Evolutionary conservation across 2,329 filamentous ascomycete species (phyloP), one percentile per base, ranked within the genome.

Genomic region (Anthostomella pinea): DNA sequence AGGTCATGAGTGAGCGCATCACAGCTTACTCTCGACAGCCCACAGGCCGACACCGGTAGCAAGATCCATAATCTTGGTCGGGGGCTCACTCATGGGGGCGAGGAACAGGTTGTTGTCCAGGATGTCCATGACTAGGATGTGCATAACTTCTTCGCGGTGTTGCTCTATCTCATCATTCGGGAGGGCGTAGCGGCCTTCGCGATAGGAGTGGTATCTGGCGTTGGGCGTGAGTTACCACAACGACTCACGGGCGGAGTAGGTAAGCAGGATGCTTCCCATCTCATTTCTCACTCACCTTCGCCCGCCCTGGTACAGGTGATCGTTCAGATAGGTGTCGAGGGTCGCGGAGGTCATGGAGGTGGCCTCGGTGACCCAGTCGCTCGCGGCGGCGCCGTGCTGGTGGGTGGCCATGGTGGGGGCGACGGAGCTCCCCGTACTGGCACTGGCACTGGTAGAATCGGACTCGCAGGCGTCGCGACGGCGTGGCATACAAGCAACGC

Each of bases 91-190:
- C 39, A 52, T 39, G 20, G 46, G 46, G 15, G 49, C 26, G n/a
- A 50, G 31, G 37, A 39, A 49, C 13, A 43, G 33, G 21, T 51
- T 39, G 15, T 43, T 40, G 23, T 54, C 48, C 40, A 59, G 57
- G 19, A 66, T 49, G 46, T 62, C 53, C 47, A 60, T 45, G 13
- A 56, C 54, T 52, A 66, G 54, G 25, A 56, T 54, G 45, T 66
- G 63, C 52, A 66, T 64, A 52, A 66, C 58, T 33, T 66, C 63
- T 46, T 66, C 64, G 17, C 64, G 58, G 43, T 63, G 59, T 55
- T 66, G 60, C 53, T 67, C 64, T 6, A 52, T 45, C 46, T 66
- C 63, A 48, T 66, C 64, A 51, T 66, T 67, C 22, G 64, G 64
- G 27, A 66, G 52, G 5, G 57, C 54, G 39, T 64, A 64, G 26